Evolutionary conservation across 495 filamentous ascomycete genomes (phyloP), one percentile per base, ranked within the genome.

Genomic region (Letharia columbiana): DNA sequence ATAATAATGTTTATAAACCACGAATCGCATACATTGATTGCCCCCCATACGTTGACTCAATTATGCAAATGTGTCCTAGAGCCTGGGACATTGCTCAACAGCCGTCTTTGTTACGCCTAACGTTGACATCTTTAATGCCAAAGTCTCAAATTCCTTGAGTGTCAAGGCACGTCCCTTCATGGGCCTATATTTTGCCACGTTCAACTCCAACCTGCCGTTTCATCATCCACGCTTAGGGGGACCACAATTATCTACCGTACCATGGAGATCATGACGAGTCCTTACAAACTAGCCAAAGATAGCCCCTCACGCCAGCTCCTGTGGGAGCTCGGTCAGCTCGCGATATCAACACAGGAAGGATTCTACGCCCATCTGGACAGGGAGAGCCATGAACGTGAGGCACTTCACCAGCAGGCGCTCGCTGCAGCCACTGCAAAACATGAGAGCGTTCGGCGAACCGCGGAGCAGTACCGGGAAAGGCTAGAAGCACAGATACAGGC

Each of bases 351-450:
- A 64, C 75, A 79, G 15, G 75, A 81, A 40, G 67, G 71, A 1
- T 81, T 78, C 52, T 79, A 79, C 61, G 78, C 79, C 15, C 75
- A 73, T 2, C 75, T 82, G 37, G 81, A 84, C 59, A 75, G 71
- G 8, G 73, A 77, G 40, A 78, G 80, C 28, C 76, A 74, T 7
- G 75, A 80, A 47, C 71, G 69, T 2, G 80, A 79, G 69, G 77
- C 74, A 6, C 68, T 77, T 9, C 86, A 91, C 66, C 80, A 80
- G 64, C 79, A 80, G 58, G 83, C 88, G 2, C 81, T 93, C 20
- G 84, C 85, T 50, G 77, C 81, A 52, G 88, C 85, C 1, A 82
- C 81, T 18, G 80, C 76, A 31, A 80, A 83, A 66, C 88, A 91
- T 70, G 82, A 87, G 2, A 80, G 82, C 18, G 78, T 92, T 20